These are phyloP conservation scores for Hymenoscyphus albidus DNA, from an alignment of 2,329 filamentous ascomycete genomes.

Conservation along the genomic window DNA sequence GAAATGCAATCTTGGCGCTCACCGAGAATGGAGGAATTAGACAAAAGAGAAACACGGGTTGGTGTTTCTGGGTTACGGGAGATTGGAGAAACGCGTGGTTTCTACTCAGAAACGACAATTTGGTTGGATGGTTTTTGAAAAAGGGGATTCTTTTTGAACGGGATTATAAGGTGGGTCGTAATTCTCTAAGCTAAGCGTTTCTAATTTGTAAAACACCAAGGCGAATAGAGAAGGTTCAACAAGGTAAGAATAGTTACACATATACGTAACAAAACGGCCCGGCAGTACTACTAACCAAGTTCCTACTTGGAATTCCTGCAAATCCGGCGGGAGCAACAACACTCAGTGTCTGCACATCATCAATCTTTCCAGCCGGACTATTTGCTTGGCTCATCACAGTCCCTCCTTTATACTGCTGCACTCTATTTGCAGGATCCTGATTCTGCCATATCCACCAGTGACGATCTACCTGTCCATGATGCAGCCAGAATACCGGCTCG, in stretches of 20 bases:
- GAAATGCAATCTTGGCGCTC: neutral
- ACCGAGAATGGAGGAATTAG: neutral
- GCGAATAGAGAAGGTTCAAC: neutral
- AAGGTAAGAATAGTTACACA: slow-evolving; percentile 6
- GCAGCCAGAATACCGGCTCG: slow-evolving; percentile 12
- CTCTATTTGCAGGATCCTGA: slow-evolving; percentile 17
- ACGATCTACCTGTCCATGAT: slow-evolving; percentile 18
- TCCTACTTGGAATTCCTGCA: slow-evolving; percentile 10
- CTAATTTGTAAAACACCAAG: too few species aligned
- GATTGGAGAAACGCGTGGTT: neutral
- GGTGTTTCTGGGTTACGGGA: neutral
- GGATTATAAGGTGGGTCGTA: too few species aligned
- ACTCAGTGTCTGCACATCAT: slow-evolving; percentile 16
- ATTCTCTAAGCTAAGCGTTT: too few species aligned
- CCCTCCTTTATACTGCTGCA: slow-evolving; percentile 19
- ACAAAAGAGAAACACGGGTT: neutral
- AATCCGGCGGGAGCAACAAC: slow-evolving; percentile 9
- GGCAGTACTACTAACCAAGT: slow-evolving; percentile 16
- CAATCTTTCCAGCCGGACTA: slow-evolving; percentile 17
- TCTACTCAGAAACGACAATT: neutral
- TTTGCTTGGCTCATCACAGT: slow-evolving; percentile 17
- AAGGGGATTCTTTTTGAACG: neutral
- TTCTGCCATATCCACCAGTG: slow-evolving; percentile 24
- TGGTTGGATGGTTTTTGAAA: neutral
- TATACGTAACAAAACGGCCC: slow-evolving; percentile 22